Evolutionary conservation across 176 grass and related monocot genomes (phyloP).

Genomic region (Oryza brachyantha): DNA sequence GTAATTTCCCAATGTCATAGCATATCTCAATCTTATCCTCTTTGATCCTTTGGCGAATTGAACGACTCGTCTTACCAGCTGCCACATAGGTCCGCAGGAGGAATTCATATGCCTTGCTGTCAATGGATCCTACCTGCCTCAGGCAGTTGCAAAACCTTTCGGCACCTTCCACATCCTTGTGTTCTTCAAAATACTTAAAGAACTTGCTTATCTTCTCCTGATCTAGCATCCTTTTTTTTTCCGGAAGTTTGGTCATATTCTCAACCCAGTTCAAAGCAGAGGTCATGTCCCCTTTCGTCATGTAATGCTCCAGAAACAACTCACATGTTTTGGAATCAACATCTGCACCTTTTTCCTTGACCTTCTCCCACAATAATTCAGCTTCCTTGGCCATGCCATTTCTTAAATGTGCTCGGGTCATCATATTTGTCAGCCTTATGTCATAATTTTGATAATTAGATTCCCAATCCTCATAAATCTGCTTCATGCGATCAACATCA

Average conservation of each 20-base stretch:
- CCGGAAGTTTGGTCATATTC: conserved; percentile 40
- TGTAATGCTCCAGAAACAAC: conserved; percentile 61
- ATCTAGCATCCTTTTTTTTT: conserved; percentile 46
- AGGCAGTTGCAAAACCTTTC: conserved; percentile 45
- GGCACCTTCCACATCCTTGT: conserved; percentile 45
- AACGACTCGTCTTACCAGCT: conserved; percentile 26
- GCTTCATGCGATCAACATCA: conserved; percentile 46
- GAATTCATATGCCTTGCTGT: conserved; percentile 49
- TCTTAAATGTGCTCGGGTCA: conserved; percentile 55
- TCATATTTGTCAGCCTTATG: conserved; percentile 55
- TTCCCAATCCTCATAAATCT: conserved; percentile 72
- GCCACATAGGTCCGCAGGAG: conserved; percentile 45
- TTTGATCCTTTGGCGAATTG: conserved; percentile 48
- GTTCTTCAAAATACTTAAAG: conserved; percentile 62
- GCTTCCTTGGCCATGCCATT: conserved; percentile 54
- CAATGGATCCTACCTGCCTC: conserved; percentile 43
- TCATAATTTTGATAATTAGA: conserved; percentile 45
- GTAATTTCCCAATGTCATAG: conserved; percentile 45
- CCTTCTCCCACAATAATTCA: conserved; percentile 42
- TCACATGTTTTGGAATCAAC: conserved; percentile 53
- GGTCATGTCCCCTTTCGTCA: conserved; percentile 26
- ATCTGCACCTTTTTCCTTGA: conserved; percentile 48
- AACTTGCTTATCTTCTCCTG: conserved; percentile 49
- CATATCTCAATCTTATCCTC: conserved; percentile 53
- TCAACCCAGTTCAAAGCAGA: conserved; percentile 62